Evolutionary conservation across 2,329 filamentous ascomycete species (phyloP), one percentile per base, ranked within the genome.

Genomic region (Aspergillus hortae): DNA sequence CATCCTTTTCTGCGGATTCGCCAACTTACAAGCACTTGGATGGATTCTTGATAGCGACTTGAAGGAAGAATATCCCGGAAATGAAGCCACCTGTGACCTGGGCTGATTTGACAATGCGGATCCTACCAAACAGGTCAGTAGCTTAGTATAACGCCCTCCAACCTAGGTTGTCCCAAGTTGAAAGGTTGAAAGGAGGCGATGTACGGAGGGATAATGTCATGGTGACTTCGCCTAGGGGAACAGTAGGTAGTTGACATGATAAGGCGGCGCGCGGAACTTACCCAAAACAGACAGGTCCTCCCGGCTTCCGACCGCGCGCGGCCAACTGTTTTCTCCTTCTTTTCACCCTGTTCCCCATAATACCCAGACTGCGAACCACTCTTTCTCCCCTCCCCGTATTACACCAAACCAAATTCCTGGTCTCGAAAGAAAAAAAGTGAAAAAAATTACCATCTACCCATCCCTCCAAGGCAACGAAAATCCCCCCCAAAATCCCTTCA

Each of bases 401-500:
- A 36, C 41, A 43, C 44, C 47, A 36, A 30, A 30, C 27, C 27
- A 30, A 30, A 30, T 30, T 30, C 27, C 27, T 30, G 27, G 27
- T 30, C 27, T 30, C 27, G 27, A 30, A 30, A 30, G 27, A 30
- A 30, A 30, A 30, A 23, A 23, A 23, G 23, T 23, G 23, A 23
- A 54, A 55, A 60, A 59, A 54, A 58, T 53, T 58, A 56, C 35
- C 35, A 38, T 38, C 35, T n/a, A 38, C 35, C 35, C 35, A 30
- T 30, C 27, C 27, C 27, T 30, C 23, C 23, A 30, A 30, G 11
- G 59, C 56, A 52, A 59, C 60, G 51, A 57, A 61, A 17, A 56
- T 54, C 57, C 57, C 56, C 56, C 56, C 60, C 60, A 63, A 67
- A 68, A 66, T 64, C 60, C 66, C 65, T 65, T 67, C 65, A 60